Evolutionary conservation across 2,329 filamentous ascomycete genomes (phyloP), one percentile per base, ranked within the genome.

Genomic region (Oidium heveae): DNA sequence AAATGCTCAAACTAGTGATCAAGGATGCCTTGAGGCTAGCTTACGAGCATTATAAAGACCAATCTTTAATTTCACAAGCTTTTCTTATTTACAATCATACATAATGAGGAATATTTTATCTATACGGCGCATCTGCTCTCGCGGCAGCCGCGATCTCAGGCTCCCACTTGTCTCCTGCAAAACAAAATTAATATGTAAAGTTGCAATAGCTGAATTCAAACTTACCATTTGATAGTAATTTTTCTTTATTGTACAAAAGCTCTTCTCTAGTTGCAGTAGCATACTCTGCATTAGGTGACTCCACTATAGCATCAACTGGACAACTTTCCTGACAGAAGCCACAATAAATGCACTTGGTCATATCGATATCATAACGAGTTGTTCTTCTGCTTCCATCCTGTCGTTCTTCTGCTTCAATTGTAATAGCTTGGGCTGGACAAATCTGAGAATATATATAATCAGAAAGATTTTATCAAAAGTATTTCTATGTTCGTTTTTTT

Each of bases 271-370:
- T 82, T 70, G 84, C 81, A 2, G 79, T 84, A 46, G 81, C 80
- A 62, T 84, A 85, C 68, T 84, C 81, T 52, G 80, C 80, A 63
- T 85, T 85, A 54, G 81, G 79, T 34, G 76, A 76, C 68, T 85
- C 82, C 56, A 86, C 82, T 68, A 86, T 98, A 57, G 91, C 91
- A 71, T 98, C 91, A 55, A 98, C 91, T 47, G 91, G 91, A 72
- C 91, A 98, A 60, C 86, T 94, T 74, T 98, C 91, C 74, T 95
- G 89, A 78, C 91, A 96, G 73, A 94, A 93, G 53, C 91, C 91
- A 69, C 91, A 96, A 79, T 96, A 98, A 71, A 98, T 98, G 74
- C 91, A 98, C 77, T 98, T 98, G 66, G 91, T 96, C 91, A 98
- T 98, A 72, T 98, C 91, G 67, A 98, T 95, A 68, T 98, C 91